Evolutionary conservation across 2,329 filamentous ascomycete species (phyloP), one percentile per base, ranked within the genome.

Genomic region (Alternaria triticimaculans): DNA sequence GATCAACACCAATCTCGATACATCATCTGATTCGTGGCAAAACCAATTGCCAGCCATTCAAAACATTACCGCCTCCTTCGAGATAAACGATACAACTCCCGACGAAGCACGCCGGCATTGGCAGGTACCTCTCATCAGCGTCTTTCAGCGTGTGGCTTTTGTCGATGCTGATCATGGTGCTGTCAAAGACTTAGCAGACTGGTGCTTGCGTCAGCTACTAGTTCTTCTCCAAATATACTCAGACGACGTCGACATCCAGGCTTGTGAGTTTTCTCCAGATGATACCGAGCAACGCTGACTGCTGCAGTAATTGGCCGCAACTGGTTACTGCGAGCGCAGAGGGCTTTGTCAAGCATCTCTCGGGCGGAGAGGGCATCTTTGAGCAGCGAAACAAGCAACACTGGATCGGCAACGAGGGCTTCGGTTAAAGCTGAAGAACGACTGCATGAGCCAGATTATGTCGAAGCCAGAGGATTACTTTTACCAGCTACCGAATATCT

Each of bases 401-500:
- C 67, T 55, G 73, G 75, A 18, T 18, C 45, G 25, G 49, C 63
- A 18, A 66, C 62, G 8, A 71, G 69, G 37, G 15, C 25, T 26
- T 37, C 12, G n/a, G 14, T 55, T 6, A 41, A 49, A 14, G 28
- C 49, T 6, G 37, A 55, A 25, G 26, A 50, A 43, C 71, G 80
- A 58, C 66, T 80, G 11, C 75, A 80, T 25, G 75, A 72, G 6
- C 70, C 79, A 6, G 80, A 86, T 54, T 85, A 86, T 71, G 83
- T 86, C 14, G 84, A 87, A 75, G 86, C 85, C 55, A 80, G 85
- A 61, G 84, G 82, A 2, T 80, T 82, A 57, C 75, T 87, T 7
- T 79, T 85, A 37, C 85, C 85, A 51, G 84, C 85, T 8, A 81
- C 81, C 6, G 85, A 87, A 60, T 86, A 86, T 69, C 81, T 85